A percentile compares a stretch with the other conserved stretches of the same genome.
phyloP scores from a whole-genome alignment of 2,329 filamentous ascomycete genomes.

The Blumeria hordei region DNA sequence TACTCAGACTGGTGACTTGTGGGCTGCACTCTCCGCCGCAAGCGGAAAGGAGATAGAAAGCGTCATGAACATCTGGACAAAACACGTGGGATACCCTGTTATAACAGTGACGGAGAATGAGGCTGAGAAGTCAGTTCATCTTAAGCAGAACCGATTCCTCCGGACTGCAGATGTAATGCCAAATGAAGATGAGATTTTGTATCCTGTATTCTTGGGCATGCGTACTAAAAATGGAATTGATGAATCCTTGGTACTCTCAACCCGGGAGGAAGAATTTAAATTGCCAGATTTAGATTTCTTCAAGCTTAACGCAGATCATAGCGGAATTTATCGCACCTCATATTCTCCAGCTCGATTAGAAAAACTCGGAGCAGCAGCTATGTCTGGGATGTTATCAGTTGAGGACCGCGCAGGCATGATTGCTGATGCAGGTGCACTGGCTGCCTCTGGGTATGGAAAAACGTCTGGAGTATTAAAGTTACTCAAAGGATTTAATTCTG shows the following conservation, averaged over 20 bases:
- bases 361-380: conserved; percentile 74
- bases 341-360: conserved; percentile 64
- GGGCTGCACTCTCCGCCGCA: conserved; percentile 65
- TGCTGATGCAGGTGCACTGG: conserved; percentile 72
- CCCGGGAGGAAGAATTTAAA: conserved; percentile 56
- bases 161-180: conserved; percentile 81
- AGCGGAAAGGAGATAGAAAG: conserved; percentile 78
- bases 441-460: conserved; percentile 77
- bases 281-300: conserved; percentile 66
- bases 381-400: conserved; percentile 53
- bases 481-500: conserved; percentile 62
- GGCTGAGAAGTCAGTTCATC: conserved; percentile 44
- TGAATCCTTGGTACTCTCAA: conserved; percentile 42
- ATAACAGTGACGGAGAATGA: conserved; percentile 62
- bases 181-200: conserved; percentile 72
- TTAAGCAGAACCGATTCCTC: conserved; percentile 91
- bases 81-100: conserved; percentile 84
- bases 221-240: conserved; percentile 66
- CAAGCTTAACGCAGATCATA: conserved; percentile 92
- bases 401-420: conserved; percentile 92
- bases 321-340: conserved; percentile 72
- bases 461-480: conserved; percentile 73
- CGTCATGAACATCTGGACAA: conserved; percentile 92
- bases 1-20: conserved; percentile 74
- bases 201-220: conserved; percentile 71